These are phyloP conservation scores for Marchantia paleacea DNA, from an alignment of 225 moss, liverwort and hornwort species.

Conservation along the genomic window DNA sequence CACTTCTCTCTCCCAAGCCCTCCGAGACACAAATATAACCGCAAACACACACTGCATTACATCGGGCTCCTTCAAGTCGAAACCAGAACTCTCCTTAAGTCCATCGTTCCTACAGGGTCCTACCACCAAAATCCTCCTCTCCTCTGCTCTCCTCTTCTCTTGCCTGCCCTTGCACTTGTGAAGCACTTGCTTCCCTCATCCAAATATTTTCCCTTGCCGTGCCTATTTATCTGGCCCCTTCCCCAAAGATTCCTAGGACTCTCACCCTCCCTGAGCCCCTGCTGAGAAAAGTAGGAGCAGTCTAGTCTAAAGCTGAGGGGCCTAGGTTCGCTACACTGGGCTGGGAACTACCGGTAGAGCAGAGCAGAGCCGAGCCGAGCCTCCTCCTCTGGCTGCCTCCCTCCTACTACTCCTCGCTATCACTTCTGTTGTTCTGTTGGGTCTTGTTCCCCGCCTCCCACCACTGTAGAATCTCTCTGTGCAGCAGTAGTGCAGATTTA, in stretches of 20 bases:
- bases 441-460: constrained; percentile 18
- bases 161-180: no score
- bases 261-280: background rate
- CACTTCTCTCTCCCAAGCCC: background rate
- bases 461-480: constrained; percentile 1
- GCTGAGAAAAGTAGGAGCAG: no score
- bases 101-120: background rate
- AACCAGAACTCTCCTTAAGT: background rate
- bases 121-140: background rate
- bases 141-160: background rate
- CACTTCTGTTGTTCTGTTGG: constrained; percentile 8
- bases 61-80: background rate
- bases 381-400: background rate
- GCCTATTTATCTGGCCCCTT: constrained; percentile 10
- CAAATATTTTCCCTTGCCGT: background rate
- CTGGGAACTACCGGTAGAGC: no score
- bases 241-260: constrained; percentile 3
- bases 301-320: no score
- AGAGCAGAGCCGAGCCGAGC: background rate
- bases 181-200: background rate
- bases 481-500: background rate
- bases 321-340: background rate
- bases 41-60: no score
- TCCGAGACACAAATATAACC: no score
- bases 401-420: background rate